Conservation (phyloP, 1,284 basidiomycete genomes). For the Ganoderma resinaceum region DNA sequence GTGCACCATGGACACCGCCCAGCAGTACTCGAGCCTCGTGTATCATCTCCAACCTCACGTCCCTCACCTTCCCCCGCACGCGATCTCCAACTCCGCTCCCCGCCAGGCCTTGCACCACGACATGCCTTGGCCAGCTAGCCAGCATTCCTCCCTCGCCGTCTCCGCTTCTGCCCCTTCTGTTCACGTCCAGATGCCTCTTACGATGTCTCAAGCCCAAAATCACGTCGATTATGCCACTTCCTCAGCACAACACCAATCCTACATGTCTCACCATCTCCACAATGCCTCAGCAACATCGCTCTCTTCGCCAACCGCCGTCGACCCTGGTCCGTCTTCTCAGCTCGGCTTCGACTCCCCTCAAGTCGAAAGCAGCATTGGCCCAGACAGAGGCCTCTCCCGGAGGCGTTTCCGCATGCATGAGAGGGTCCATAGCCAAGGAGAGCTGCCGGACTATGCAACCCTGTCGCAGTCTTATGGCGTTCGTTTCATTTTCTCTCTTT, state of each 20-base stretch:
- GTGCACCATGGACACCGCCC: constrained; percentile 35
- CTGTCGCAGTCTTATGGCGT: constrained; percentile 44
- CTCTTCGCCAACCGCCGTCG: constrained; percentile 38
- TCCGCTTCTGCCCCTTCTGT: constrained; percentile 33
- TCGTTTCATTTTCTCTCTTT: constrained; percentile 28
- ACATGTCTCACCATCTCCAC: constrained; percentile 37
- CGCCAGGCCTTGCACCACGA: constrained; percentile 27
- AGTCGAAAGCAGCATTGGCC: constrained; percentile 62
- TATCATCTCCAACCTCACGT: constrained; percentile 33
- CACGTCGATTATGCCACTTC: constrained; percentile 46
- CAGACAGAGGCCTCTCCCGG: constrained; percentile 55
- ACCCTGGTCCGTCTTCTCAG: constrained; percentile 40
- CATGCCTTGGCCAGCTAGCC: constrained; percentile 34
- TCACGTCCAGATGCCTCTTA: constrained; percentile 43
- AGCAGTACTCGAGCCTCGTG: constrained; percentile 38
- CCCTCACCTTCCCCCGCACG: constrained; percentile 27
- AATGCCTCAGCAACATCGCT: constrained; percentile 28
- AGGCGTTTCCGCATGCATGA: constrained; percentile 47
- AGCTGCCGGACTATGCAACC: constrained; percentile 25
- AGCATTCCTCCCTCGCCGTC: constrained; percentile 27
- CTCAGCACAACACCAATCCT: constrained; percentile 39
- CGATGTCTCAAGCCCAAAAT: constrained; percentile 40
- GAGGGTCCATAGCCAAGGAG: constrained; percentile 25
- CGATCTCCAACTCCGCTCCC: constrained; percentile 30
- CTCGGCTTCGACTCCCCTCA: constrained; percentile 48